These are phyloP conservation scores for Kitagawia praeruptora DNA, from an alignment of 129 eudicot genomes.

Conservation along the genomic window DNA sequence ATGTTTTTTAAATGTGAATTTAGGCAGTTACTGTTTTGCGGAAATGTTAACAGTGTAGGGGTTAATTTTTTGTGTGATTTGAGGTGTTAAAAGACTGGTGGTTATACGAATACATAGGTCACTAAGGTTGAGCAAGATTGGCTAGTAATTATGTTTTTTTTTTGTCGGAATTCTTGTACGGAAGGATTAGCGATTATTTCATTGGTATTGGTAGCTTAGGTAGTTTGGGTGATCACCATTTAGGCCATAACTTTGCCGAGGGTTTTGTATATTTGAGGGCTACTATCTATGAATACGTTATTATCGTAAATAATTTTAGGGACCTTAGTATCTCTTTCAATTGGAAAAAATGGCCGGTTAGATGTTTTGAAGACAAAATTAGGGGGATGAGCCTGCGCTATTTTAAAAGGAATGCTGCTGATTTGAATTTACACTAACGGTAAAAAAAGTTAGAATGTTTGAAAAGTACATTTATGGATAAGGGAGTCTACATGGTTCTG, in stretches of 20 bases:
- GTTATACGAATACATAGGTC: not conserved
- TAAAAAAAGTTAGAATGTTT: not conserved
- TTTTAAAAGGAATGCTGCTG: not conserved
- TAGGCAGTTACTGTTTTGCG: not conserved
- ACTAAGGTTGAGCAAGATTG: not conserved
- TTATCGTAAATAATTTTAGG: not conserved
- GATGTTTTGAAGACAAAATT: not conserved
- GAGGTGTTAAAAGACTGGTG: not conserved
- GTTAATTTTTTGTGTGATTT: not conserved
- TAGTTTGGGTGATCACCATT: not conserved
- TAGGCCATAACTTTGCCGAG: not conserved
- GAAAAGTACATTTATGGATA: not conserved
- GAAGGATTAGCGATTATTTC: not conserved
- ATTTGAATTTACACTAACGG: not conserved
- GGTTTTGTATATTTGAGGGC: not conserved
- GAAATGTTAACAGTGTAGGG: not conserved
- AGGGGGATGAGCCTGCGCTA: not conserved
- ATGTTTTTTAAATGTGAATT: not conserved
- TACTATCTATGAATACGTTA: not conserved
- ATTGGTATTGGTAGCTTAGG: not conserved
- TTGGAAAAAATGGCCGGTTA: not conserved
- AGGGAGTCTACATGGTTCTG: not conserved
- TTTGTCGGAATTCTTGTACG: not conserved
- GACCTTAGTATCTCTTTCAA: not conserved
- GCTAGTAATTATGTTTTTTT: not conserved